Base-by-base conservation (phyloP, 306 rosid species). In the Crotalaria pallida region DNA sequence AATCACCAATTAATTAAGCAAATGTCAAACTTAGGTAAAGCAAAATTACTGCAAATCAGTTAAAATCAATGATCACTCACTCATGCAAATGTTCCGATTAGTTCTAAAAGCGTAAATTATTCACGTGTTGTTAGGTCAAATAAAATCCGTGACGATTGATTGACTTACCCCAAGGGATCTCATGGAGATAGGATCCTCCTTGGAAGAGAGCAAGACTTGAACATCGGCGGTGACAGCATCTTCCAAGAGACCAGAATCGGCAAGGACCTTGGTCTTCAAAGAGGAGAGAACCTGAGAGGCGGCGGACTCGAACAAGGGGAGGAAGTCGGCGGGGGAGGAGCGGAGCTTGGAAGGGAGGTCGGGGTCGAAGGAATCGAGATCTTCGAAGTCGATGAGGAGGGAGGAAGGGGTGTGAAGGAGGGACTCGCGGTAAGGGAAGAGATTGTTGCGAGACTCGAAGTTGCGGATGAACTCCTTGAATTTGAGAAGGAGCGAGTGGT, bases 381-480 rank as follows among this genome's bases (percentile, higher is more conserved):
- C 95, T 58, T 86, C 97, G 72, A 94, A 65, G 65, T 88, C 89
- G 19, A 90, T 65, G 55, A 78, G 79, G 9, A 94, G 97, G 57
- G 47, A 79, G 75, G 82, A 88, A 1, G 89, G 86, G 71, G 84
- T 84, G 23, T 88, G 82, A 8, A 88, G 89, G 40, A 94, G 96
- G 76, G 95, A 84, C 36, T 94, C 97, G 53, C 94, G 78, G 80
- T 91, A 94, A 33, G 92, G 94, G 60, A 85, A 91, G 3, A 86
- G 92, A 49, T 87, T 90, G 70, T 81, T 88, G 9, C 69, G 80
- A 7, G 88, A 76, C 79, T 89, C 96, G 75, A 85, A 94, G 83
- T 82, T 87, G 15, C 99, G 89, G 72, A 94, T 87, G 89, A 94
- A 94, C 52, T 94, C 99, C 83, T 94, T 94, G 69, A 94, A 83